A percentile compares a stretch with the other conserved stretches of the same genome.
phyloP scores from a whole-genome alignment of 441 rosid species.

The Breynia disticha region DNA sequence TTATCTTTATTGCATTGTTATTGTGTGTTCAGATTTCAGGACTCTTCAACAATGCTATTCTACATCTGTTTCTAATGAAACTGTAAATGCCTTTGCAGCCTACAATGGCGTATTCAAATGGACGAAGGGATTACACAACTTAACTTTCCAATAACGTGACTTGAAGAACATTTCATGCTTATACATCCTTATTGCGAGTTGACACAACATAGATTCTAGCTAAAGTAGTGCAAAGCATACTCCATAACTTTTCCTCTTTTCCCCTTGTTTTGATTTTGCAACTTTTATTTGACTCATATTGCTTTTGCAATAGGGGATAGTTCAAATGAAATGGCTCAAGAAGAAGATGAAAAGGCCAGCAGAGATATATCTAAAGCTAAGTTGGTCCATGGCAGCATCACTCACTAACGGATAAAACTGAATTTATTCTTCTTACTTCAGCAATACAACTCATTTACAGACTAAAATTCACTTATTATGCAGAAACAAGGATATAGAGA shows the following conservation, averaged over 20 bases:
- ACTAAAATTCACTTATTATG: conserved; percentile 21
- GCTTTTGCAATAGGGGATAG: conserved; percentile 42
- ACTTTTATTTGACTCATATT: conserved; percentile 20
- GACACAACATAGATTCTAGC: too few relatives aligned
- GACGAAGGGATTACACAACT: conserved; percentile 50
- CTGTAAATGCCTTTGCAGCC: conserved; percentile 40
- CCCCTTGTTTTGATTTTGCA: too few relatives aligned
- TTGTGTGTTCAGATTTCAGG: background rate
- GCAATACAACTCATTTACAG: background rate
- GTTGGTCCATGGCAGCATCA: conserved; percentile 29
- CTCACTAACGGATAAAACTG: background rate
- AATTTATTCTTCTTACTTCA: background rate
- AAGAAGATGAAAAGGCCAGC: conserved; percentile 85
- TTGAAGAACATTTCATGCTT: background rate
- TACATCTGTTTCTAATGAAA: conserved; percentile 2
- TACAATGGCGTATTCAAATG: conserved; percentile 68
- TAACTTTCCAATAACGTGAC: conserved; percentile 76
- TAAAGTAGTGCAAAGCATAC: too few relatives aligned
- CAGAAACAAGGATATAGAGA: conserved; percentile 80
- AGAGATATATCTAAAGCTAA: conserved; percentile 68
- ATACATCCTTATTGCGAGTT: too few relatives aligned
- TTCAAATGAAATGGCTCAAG: conserved; percentile 42
- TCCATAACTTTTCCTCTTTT: too few relatives aligned
- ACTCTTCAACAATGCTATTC: background rate
- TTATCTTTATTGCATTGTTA: conserved; percentile 1